Percentiles rank a stretch among this genome's conserved stretches.
Evolutionary conservation across 148 eudicot genomes (phyloP).

Genomic region (Agrostemma githago): DNA sequence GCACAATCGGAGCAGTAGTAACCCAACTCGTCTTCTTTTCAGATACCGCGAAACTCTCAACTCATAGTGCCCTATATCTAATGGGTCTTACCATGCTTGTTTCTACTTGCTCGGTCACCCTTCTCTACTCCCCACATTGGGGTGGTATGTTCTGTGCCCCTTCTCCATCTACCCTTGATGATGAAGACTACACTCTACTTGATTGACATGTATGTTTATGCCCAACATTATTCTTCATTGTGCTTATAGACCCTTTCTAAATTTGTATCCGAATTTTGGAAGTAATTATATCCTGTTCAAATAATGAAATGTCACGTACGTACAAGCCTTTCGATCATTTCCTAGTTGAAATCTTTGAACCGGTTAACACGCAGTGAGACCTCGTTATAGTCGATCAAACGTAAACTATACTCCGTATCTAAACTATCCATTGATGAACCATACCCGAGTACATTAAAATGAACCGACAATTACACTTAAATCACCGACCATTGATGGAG

Average conservation of each 20-base stretch:
- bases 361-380: no score
- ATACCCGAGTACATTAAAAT: no score
- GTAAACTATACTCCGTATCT: no score
- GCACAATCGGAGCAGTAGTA: constrained; percentile 56
- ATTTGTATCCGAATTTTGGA: neutral
- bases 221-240: neutral
- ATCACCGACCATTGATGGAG: no score
- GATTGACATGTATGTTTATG: neutral
- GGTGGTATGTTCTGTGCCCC: constrained; percentile 65
- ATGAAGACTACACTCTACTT: constrained; percentile 28
- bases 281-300: no score
- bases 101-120: constrained; percentile 32
- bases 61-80: constrained; percentile 41
- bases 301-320: no score
- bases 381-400: no score
- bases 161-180: neutral
- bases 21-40: constrained; percentile 51
- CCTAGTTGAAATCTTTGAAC: no score
- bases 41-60: constrained; percentile 32
- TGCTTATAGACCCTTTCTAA: neutral
- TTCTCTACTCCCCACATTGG: constrained; percentile 52
- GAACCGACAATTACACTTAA: no score
- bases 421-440: no score
- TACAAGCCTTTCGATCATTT: no score
- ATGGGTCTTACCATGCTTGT: constrained; percentile 55